A percentile compares a stretch with the other conserved stretches of the same genome.
phyloP scores from a whole-genome alignment of 2,329 filamentous ascomycete genomes.

The Aspergillus sp. region DNA sequence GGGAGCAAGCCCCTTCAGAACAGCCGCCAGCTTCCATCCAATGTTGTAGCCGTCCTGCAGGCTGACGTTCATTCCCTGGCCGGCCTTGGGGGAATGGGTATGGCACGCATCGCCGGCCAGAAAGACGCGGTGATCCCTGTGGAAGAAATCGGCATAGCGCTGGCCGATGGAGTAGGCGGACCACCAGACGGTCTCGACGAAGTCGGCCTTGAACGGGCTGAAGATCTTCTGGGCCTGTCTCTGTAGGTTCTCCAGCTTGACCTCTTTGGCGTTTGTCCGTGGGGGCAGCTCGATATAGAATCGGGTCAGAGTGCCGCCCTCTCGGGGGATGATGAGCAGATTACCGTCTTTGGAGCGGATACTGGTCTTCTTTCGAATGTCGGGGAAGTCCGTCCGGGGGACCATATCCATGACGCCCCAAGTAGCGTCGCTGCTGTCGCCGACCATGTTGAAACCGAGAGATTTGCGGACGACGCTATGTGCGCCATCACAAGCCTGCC shows the following conservation, averaged over 20 bases:
- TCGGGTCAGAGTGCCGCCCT: constrained; percentile 48
- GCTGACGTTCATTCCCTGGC: constrained; percentile 48
- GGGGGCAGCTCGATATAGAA: constrained; percentile 53
- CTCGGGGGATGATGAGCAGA: constrained; percentile 44
- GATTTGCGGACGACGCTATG: constrained; percentile 32
- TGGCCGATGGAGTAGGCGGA: constrained; percentile 63
- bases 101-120: constrained; percentile 59
- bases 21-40: constrained; percentile 49
- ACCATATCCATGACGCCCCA: constrained; percentile 50
- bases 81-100: constrained; percentile 63
- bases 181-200: constrained; percentile 55
- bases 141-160: constrained; percentile 61
- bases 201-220: constrained; percentile 45
- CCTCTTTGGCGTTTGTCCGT: constrained; percentile 41
- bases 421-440: constrained; percentile 48
- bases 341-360: constrained; percentile 40
- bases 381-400: constrained; percentile 41
- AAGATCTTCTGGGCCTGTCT: constrained; percentile 45
- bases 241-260: constrained; percentile 47
- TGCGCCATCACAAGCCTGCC: constrained; percentile 41
- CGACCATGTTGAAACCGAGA: constrained; percentile 46
- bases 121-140: constrained; percentile 56
- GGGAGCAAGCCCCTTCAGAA: constrained; percentile 37
- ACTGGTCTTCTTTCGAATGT: constrained; percentile 43
- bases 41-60: constrained; percentile 54